phyloP scores from a whole-genome alignment of 1,284 basidiomycete genomes.

The Fomes fomentarius region DNA sequence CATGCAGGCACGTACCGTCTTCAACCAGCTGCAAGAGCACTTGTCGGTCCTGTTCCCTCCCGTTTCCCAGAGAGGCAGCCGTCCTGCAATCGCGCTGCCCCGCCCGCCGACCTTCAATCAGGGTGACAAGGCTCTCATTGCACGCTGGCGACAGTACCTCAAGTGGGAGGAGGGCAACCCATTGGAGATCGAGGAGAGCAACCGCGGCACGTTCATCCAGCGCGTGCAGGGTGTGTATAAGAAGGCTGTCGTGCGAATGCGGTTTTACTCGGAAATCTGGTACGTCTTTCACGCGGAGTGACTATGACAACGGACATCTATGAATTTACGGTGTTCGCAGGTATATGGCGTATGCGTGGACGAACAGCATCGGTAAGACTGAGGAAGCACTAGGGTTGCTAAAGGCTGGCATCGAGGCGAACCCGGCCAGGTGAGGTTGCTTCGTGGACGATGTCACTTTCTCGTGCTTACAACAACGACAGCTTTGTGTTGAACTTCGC shows the following conservation, averaged over 20 bases:
- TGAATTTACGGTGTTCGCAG: conserved; percentile 41
- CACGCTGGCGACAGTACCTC: conserved; percentile 90
- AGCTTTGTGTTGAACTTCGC: conserved; percentile 92
- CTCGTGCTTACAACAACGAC: too few species aligned
- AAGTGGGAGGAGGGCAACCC: conserved; percentile 98
- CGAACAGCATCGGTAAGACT: conserved; percentile 68
- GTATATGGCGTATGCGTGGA: conserved; percentile 91
- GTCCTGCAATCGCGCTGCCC: conserved; percentile 66
- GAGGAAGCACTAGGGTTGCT: conserved; percentile 87
- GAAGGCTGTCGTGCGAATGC: conserved; percentile 88
- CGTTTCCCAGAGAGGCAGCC: conserved; percentile 41
- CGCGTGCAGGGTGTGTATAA: conserved; percentile 86
- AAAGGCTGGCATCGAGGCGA: conserved; percentile 87
- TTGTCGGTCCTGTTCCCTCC: conserved; percentile 65
- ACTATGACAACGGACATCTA: not conserved
- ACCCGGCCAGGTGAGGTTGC: conserved; percentile 69
- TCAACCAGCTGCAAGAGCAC: conserved; percentile 83
- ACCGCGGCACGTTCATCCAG: conserved; percentile 65
- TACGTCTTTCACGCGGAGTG: conserved; percentile 36
- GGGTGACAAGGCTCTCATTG: conserved; percentile 75
- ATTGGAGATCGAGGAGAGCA: conserved; percentile 88
- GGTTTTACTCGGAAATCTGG: conserved; percentile 97
- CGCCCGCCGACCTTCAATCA: conserved; percentile 74
- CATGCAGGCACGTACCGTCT: conserved; percentile 92
- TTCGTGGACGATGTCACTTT: not conserved